These are phyloP conservation scores for Dryadomyces quercivorus DNA, from an alignment of 2,329 filamentous ascomycete species.

Conservation along the genomic window DNA sequence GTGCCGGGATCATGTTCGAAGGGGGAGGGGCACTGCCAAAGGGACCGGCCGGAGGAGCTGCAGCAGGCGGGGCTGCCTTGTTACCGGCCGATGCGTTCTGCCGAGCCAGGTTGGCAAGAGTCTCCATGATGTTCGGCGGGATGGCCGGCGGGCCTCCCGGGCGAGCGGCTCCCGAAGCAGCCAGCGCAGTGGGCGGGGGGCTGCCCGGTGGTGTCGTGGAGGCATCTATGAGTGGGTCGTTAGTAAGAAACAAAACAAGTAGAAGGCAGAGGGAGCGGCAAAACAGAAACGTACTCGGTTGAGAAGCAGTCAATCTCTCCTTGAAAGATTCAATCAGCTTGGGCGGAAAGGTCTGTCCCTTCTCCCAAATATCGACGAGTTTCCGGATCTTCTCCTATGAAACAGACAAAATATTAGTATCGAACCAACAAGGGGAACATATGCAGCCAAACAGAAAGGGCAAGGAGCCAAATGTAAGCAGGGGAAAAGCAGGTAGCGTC, in stretches of 20 bases:
- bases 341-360: conserved; percentile 77
- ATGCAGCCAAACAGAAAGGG: not conserved
- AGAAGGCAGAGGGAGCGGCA: not conserved
- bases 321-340: conserved; percentile 73
- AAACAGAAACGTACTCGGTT: conserved; percentile 45
- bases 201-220: conserved; percentile 63
- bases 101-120: conserved; percentile 68
- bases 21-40: conserved; percentile 15
- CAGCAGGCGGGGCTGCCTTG: conserved; percentile 20
- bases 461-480: not conserved
- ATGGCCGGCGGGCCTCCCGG: conserved; percentile 26
- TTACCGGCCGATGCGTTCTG: conserved; percentile 44
- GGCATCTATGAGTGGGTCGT: conserved; percentile 31
- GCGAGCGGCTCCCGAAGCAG: conserved; percentile 11
- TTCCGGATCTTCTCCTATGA: conserved; percentile 89
- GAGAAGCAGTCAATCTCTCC: conserved; percentile 56
- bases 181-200: conserved; percentile 35
- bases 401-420: conserved; percentile 24
- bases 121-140: conserved; percentile 55
- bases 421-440: not conserved
- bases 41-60: conserved; percentile 13
- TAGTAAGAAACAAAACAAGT: not conserved
- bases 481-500: not conserved
- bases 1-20: conserved; percentile 13
- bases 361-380: conserved; percentile 95